Evolutionary conservation across 352 stramenopile genomes (phyloP).

Genomic region (Phytophthora cajani): DNA sequence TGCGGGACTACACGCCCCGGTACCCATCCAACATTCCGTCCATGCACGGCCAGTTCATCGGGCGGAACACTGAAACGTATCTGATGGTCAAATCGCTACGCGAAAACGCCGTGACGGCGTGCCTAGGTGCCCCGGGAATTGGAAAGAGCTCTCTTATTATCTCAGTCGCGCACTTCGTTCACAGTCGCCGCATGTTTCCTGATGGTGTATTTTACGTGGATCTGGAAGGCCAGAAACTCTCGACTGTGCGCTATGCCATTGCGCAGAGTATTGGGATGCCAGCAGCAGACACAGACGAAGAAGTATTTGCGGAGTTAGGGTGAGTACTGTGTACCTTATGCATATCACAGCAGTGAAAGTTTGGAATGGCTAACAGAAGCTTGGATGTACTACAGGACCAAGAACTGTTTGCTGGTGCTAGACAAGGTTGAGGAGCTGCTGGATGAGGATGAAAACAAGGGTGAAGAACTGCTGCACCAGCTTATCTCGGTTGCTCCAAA

Average conservation of each 20-base stretch:
- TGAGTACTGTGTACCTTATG: conserved; percentile 13
- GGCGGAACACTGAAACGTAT: conserved; percentile 81
- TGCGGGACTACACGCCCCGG: conserved; percentile 70
- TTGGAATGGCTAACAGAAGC: conserved; percentile 7
- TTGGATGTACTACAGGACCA: conserved; percentile 41
- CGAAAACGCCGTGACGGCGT: conserved; percentile 79
- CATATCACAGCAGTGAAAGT: neutral
- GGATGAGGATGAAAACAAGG: conserved; percentile 78
- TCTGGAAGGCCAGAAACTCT: conserved; percentile 81
- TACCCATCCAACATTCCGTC: conserved; percentile 80
- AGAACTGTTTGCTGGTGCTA: conserved; percentile 74
- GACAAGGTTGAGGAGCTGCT: conserved; percentile 86
- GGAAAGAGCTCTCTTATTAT: conserved; percentile 87
- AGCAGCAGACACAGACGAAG: conserved; percentile 75
- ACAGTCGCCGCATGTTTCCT: conserved; percentile 79
- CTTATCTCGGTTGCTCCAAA: conserved; percentile 78
- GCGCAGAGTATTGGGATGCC: conserved; percentile 81
- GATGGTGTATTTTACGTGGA: conserved; percentile 88
- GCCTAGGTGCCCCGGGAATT: conserved; percentile 76
- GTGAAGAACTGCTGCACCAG: conserved; percentile 69
- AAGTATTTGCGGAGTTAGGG: conserved; percentile 80
- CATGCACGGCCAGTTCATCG: conserved; percentile 88
- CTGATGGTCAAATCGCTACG: conserved; percentile 77
- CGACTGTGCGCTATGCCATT: conserved; percentile 82
- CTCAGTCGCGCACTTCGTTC: conserved; percentile 80